These are phyloP conservation scores for Tolypocladium nubicola DNA, from an alignment of 2,329 filamentous ascomycete genomes.

Conservation along the genomic window DNA sequence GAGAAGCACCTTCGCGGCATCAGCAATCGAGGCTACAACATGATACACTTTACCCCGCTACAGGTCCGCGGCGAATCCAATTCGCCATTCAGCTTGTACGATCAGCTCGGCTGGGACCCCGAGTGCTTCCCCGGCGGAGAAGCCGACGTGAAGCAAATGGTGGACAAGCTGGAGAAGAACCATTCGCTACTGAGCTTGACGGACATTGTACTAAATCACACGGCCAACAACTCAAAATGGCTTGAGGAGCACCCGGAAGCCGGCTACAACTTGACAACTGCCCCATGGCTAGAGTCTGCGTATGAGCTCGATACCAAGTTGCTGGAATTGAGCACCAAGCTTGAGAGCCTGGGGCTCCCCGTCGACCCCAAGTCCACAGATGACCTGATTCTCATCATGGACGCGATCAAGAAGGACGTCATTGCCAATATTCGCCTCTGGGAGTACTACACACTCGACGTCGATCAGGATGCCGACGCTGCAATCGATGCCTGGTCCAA, in stretches of 20 bases:
- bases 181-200: slow-evolving; percentile 81
- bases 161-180: slow-evolving; percentile 72
- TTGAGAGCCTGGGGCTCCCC: slow-evolving; percentile 64
- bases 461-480: slow-evolving; percentile 59
- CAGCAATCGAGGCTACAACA: slow-evolving; percentile 88
- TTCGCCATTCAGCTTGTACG: slow-evolving; percentile 92
- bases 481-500: slow-evolving; percentile 62
- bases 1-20: slow-evolving; percentile 82
- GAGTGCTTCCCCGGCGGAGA: slow-evolving; percentile 76
- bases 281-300: slow-evolving; percentile 63
- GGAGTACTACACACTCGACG: slow-evolving; percentile 86
- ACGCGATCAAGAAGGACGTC: slow-evolving; percentile 70
- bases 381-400: slow-evolving; percentile 74
- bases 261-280: slow-evolving; percentile 87
- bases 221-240: slow-evolving; percentile 91
- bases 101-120: slow-evolving; percentile 82
- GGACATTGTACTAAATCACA: slow-evolving; percentile 97
- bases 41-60: slow-evolving; percentile 95
- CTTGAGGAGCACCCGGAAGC: slow-evolving; percentile 88
- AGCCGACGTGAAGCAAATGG: slow-evolving; percentile 65
- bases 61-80: slow-evolving; percentile 84
- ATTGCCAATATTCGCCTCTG: slow-evolving; percentile 71
- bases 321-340: slow-evolving; percentile 65
- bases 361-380: slow-evolving; percentile 58
- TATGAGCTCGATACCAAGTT: slow-evolving; percentile 50